Evolutionary conservation across 179 eudicot species (phyloP), one percentile per base, ranked within the genome.

Genomic region (Gypsophila paniculata): DNA sequence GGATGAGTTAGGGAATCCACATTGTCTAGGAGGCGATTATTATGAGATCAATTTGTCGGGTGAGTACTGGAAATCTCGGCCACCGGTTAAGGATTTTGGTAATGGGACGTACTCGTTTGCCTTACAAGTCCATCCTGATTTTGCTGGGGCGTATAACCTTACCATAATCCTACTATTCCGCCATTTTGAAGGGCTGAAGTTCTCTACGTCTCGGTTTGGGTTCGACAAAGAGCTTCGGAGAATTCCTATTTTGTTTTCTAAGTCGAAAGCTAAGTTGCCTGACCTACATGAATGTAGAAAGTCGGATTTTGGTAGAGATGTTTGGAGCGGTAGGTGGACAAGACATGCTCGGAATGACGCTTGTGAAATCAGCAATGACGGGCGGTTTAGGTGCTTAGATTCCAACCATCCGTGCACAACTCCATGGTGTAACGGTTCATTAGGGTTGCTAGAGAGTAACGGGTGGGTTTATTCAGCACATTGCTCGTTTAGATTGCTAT

Each of bases 391-490:
- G 72, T 94, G 97, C 72, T 83, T 79, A 15, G 80, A 80, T 26
- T 73, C 73, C 1, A 71, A 18, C 54, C 85, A 80, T 32, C 92
- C 88, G 8, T 89, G 99, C 75, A 77, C 83, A 29, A 62, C 44
- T 3, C 97, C 91, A 8, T 94, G 99, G 99, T 94, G 99, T 72
- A 61, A 77, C 18, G 99, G 99, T 9, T 67, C 87, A 21, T 71
- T 94, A 67, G 99, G 93, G 8, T 55, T 61, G 32, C 67, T 94
- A 15, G 99, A 94, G 82, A 94, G 99, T 65, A 94, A 94, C 71
- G 99, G 99, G 2, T 94, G 97, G 99, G 87, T 88, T 0, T 94
- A 94, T 74, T 94, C 99, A 3, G 77, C 97, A 1, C 99, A 94
- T 80, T 94, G 99, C 69, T 85, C 94, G 2, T 94, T 94, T 73